Evolutionary conservation across 208 protist genomes (phyloP).

Genomic region (Angomonas ambiguus): DNA sequence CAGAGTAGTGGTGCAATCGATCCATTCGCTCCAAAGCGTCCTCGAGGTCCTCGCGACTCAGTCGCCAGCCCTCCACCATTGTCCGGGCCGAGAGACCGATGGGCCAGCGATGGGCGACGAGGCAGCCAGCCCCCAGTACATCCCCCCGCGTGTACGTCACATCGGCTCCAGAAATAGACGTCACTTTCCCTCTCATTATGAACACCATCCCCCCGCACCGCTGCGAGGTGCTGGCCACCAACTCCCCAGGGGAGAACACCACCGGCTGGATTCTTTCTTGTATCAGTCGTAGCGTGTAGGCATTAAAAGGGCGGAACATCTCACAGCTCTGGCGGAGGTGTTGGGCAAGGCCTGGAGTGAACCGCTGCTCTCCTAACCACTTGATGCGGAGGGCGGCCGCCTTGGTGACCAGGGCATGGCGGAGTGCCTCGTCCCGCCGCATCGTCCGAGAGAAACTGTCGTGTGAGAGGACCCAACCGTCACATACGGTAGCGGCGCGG

Average conservation of each 20-base stretch:
- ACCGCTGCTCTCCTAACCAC: conserved; percentile 83
- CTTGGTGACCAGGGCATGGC: conserved; percentile 54
- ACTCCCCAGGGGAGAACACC: conserved; percentile 60
- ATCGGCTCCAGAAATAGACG: conserved; percentile 57
- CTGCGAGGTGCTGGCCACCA: conserved; percentile 72
- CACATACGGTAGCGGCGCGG: conserved; percentile 61
- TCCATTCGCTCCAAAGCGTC: conserved; percentile 68
- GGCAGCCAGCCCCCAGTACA: conserved; percentile 68
- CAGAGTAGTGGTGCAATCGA: conserved; percentile 60
- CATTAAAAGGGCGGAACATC: conserved; percentile 49
- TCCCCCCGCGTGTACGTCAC: conserved; percentile 69
- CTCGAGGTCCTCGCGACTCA: conserved; percentile 45
- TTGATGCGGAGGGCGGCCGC: conserved; percentile 75
- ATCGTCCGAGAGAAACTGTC: conserved; percentile 50
- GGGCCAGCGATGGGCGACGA: conserved; percentile 83
- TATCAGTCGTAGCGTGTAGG: conserved; percentile 69
- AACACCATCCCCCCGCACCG: conserved; percentile 66
- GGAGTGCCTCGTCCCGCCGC: conserved; percentile 63
- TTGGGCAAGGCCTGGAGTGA: conserved; percentile 48
- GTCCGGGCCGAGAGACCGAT: conserved; percentile 59
- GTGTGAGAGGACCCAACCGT: conserved; percentile 78
- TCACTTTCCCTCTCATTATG: conserved; percentile 61
- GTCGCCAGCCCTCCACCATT: conserved; percentile 87
- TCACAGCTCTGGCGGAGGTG: conserved; percentile 61
- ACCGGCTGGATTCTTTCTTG: conserved; percentile 82